Evolutionary conservation across 1,284 basidiomycete species (phyloP), one percentile per base, ranked within the genome.

Genomic region (Moniliella sp.): DNA sequence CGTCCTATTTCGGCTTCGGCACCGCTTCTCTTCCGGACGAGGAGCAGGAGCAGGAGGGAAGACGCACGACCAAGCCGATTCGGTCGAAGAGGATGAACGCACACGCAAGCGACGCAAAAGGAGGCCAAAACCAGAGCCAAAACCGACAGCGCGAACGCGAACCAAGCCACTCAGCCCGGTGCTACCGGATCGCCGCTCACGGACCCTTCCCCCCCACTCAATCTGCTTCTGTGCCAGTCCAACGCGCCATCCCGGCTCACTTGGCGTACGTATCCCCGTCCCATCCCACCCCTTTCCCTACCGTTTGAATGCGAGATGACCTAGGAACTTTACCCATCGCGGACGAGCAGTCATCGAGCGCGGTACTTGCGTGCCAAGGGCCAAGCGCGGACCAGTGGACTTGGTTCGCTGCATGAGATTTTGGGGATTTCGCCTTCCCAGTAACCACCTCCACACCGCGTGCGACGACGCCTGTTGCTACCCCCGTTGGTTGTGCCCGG

Each of bases 61-160:
- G 15, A 19, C 13, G 15, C 23, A 33, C 17, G 27, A 19, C 7
- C 12, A 28, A n/a, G 10, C 10, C 15, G 27, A 31, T 4, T 23
- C 19, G 2, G 31, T 13, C 11, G 33, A 30, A n/a, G 33, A 12
- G 7, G 15, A n/a, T 3, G 14, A 33, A 16, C 16, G 12, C 15
- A 30, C 16, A 13, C 18, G 15, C 15, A 31, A 19, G 28, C 17
- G 12, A 38, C 30, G 27, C 25, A 26, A 15, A 35, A 35, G 30
- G 40, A 33, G 26, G 17, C 15, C 7, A 44, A 45, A 28, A 36
- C 35, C 27, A 25, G 30, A 17, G 36, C 37, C 33, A 37, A 39
- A 26, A 31, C 25, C 4, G 38, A 40, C 18, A 25, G 4, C 14
- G 15, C 3, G 17, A 7, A 34, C 3, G 23, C 7, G 7, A n/a